Base-by-base conservation (phyloP, 2,329 filamentous ascomycete genomes). In the Graphilbum sp. region DNA sequence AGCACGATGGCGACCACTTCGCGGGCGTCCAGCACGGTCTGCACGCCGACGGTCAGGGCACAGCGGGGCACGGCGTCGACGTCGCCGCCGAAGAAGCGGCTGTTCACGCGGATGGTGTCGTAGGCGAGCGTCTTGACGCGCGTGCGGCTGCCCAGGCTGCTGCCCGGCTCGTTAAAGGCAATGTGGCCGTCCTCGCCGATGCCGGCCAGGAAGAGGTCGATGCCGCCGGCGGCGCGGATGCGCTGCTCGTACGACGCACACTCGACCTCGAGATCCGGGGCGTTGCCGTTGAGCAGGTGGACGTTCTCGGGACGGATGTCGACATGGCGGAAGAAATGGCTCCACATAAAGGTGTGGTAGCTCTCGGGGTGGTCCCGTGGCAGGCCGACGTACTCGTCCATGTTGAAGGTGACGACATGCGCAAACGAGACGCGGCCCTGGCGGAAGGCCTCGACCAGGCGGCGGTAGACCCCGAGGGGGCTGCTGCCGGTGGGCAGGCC, bases 331-430 rank as follows among this genome's bases (percentile, higher is more conserved):
- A 87, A 86, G 60, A 86, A 81, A 58, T 85, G 68, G 58, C 74
- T 75, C 66, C 81, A 84, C 80, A 86, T 86, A 62, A 84, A 87
- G 50, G 72, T 76, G 61, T 85, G 79, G 57, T 86, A 86, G 52
- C 73, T 79, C 53, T 84, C 75, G 4, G 79, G 77, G 54, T 86
- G 80, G 48, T 80, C 75, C 45, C 75, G 69, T 17, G 79, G 72
- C 36, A 85, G 67, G 35, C 73, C 75, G 45, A 85, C 76, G 52
- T 85, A 85, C 59, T 85, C 79, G 57, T 85, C 80, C 55, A 58
- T 58, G 48, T 58, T 58, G 64, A 85, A 86, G 3, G 80, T 85
- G 46, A 85, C 64, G 49, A 86, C 78, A 75, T 85, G 67, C 48
- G 71, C 70, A 55, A 57, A 58, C 25, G 49, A 49, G 16, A 58